Conservation (phyloP, 306 rosid genomes). For the Prosopis cineraria region DNA sequence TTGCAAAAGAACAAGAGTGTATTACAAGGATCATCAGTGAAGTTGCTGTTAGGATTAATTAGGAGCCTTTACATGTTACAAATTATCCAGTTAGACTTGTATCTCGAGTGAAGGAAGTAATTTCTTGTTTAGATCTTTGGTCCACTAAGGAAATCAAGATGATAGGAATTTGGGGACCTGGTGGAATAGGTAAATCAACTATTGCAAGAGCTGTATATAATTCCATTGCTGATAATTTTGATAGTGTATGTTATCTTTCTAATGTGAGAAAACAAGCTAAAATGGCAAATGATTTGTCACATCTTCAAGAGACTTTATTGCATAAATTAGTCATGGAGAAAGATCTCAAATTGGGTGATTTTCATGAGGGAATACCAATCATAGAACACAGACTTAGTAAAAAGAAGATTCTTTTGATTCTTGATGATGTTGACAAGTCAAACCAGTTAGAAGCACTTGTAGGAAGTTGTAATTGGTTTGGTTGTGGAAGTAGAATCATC, state of each 20-base stretch:
- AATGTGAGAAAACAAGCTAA: neutral
- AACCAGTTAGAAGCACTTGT: neutral
- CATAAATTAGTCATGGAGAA: neutral
- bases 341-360: neutral
- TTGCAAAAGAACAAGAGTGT: neutral
- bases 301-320: slow-evolving; percentile 21
- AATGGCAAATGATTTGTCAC: neutral
- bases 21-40: neutral
- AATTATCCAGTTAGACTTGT: slow-evolving; percentile 2
- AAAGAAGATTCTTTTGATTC: neutral
- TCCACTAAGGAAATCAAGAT: neutral
- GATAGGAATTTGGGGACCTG: slow-evolving; percentile 13
- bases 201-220: slow-evolving; percentile 8
- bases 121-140: neutral
- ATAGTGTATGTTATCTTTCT: neutral
- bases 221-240: neutral
- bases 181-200: slow-evolving; percentile 23
- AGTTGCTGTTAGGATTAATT: neutral
- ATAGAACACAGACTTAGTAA: neutral
- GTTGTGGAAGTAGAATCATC: neutral
- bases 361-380: neutral
- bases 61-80: neutral
- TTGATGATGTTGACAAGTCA: slow-evolving; percentile 9
- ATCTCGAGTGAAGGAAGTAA: neutral
- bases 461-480: slow-evolving; percentile 20